phyloP scores from a whole-genome alignment of 768 basidiomycete genomes.

The Phylloporus sp. region DNA sequence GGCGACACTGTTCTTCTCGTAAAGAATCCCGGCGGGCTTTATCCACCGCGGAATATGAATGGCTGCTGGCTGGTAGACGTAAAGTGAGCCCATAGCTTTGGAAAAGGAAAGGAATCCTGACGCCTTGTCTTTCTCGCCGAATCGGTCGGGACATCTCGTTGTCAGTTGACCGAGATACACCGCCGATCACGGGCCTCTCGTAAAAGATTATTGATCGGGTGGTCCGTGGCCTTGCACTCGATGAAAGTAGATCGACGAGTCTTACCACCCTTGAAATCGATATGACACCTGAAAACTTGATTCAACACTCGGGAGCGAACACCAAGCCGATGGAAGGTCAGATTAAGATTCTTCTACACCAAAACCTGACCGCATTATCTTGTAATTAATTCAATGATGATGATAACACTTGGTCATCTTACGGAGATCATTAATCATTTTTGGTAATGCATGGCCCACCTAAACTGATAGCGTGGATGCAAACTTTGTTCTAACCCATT shows the following conservation, averaged over 20 bases:
- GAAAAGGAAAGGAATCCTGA: slow-evolving; percentile 6
- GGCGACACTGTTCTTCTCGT: too few relatives aligned
- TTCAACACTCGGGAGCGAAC: too few relatives aligned
- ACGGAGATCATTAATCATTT: background rate
- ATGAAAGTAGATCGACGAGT: background rate
- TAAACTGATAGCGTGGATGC: background rate
- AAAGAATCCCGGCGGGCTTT: too few relatives aligned
- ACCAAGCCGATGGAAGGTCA: background rate
- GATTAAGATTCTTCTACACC: background rate
- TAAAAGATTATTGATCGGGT: background rate
- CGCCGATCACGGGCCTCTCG: slow-evolving; percentile 22
- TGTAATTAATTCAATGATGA: background rate
- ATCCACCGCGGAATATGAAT: too few relatives aligned
- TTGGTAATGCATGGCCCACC: background rate
- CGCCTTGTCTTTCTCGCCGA: slow-evolving; percentile 11
- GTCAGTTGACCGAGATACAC: slow-evolving; percentile 6
- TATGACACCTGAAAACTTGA: too few relatives aligned
- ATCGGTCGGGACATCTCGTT: slow-evolving; percentile 12
- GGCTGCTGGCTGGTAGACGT: background rate
- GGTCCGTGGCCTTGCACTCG: background rate
- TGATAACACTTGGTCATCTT: background rate
- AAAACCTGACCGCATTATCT: background rate
- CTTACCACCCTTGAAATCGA: too few relatives aligned
- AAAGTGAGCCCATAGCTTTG: background rate
- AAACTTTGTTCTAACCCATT: background rate